Evolutionary conservation across 768 basidiomycete species (phyloP).

Genomic region (Suillus sp.): DNA sequence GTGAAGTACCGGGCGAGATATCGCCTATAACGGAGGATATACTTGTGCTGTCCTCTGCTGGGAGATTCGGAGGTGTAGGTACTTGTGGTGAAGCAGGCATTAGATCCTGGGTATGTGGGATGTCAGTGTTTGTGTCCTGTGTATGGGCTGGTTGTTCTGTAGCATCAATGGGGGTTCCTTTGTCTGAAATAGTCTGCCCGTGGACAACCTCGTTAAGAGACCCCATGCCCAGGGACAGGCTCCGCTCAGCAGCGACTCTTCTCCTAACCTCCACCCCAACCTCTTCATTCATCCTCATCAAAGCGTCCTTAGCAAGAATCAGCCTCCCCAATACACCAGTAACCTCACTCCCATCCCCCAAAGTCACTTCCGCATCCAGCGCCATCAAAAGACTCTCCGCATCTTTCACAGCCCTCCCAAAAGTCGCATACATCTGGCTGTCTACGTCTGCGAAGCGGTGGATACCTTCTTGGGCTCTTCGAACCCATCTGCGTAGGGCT

Average conservation of each 20-base stretch:
- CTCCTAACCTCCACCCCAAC: slow-evolving; percentile 56
- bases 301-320: slow-evolving; percentile 48
- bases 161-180: not conserved
- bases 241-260: slow-evolving; percentile 39
- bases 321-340: slow-evolving; percentile 57
- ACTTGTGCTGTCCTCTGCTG: not conserved
- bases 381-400: slow-evolving; percentile 37
- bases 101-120: not conserved
- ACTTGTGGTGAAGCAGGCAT: not conserved
- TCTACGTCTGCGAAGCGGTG: slow-evolving; percentile 29
- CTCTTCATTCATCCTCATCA: slow-evolving; percentile 57
- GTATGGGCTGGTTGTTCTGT: not conserved
- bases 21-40: not conserved
- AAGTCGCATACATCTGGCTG: slow-evolving; percentile 21
- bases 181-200: not conserved
- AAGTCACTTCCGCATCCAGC: slow-evolving; percentile 37
- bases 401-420: slow-evolving; percentile 37
- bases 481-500: slow-evolving; percentile 56
- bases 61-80: not conserved
- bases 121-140: not conserved
- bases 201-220: not conserved
- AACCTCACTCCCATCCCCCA: slow-evolving; percentile 20
- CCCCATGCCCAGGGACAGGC: not conserved
- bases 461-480: slow-evolving; percentile 48
- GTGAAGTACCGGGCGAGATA: not conserved